Conservation (phyloP, 202 grass and related monocot genomes). For the Digitaria exilis region DNA sequence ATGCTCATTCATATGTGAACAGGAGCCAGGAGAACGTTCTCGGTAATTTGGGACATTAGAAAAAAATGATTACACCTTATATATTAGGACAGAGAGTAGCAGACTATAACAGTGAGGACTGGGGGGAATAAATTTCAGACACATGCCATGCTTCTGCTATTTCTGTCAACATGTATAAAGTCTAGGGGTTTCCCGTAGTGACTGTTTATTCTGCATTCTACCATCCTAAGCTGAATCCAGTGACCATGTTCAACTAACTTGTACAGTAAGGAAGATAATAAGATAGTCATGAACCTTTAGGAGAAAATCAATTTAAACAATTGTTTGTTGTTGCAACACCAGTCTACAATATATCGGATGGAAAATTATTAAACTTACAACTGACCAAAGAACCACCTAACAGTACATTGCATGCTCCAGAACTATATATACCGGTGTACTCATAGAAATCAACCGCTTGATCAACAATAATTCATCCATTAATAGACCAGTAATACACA, state of each 20-base stretch:
- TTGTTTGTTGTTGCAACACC: background rate
- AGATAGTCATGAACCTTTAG: background rate
- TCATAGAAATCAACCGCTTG: constrained; percentile 17
- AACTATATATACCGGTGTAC: constrained; percentile 23
- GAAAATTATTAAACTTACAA: constrained; percentile 2
- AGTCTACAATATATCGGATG: background rate
- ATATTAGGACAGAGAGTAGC: too few species aligned
- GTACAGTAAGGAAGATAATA: background rate
- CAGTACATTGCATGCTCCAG: constrained; percentile 8
- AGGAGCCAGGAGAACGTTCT: too few species aligned
- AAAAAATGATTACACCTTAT: too few species aligned
- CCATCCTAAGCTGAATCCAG: background rate
- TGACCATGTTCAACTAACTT: background rate
- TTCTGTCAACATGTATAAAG: too few species aligned
- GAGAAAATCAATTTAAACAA: background rate
- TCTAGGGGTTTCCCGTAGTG: too few species aligned
- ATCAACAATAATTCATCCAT: background rate
- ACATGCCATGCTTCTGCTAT: too few species aligned
- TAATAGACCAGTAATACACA: background rate
- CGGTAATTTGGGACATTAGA: too few species aligned
- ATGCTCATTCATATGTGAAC: too few species aligned
- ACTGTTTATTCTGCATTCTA: background rate
- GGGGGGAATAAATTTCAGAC: too few species aligned
- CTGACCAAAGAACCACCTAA: constrained; percentile 49
- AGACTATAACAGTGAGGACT: too few species aligned